Evolutionary conservation across 306 rosid genomes (phyloP), one percentile per base, ranked within the genome.

Genomic region (Casuarina glauca): DNA sequence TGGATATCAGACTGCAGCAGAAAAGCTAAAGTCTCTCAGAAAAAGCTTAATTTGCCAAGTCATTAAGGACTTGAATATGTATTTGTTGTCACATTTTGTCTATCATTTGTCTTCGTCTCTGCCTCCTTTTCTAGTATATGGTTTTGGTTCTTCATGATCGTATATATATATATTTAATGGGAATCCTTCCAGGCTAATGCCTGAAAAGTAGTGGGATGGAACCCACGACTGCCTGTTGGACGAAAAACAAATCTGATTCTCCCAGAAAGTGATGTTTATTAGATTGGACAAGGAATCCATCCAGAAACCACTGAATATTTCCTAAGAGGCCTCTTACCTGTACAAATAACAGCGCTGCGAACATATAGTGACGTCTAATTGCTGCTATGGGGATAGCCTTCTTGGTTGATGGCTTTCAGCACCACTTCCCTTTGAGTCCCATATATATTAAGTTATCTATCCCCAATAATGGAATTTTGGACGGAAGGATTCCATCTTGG

Each of bases 381-480:
- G 50, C 17, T 45, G 15, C 4, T 26, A 32, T 54, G 12, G 39
- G 58, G 9, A 5, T 67, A 51, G 35, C 74, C 67, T 20, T 39
- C 19, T 39, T 62, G 49, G 35, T 67, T 62, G 44, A 67, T 76
- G 54, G 44, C 26, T 39, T 41, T 11, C 19, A 62, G 7, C 43
- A 6, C 69, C 69, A 62, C 69, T 62, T 62, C 41, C 69, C 36
- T 36, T 62, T 26, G 44, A 62, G 69, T 36, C 42, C 19, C 69
- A 38, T 15, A 62, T 4, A 13, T 17, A 62, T 62, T 36, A 9
- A 62, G 6, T 26, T 36, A 4, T 62, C 69, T 13, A 62, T 62
- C 45, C 69, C 3, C 35, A 36, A 38, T 16, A 43, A 62, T 35
- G 69, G 69, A 62, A 62, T 32, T 58, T 26, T 32, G n/a, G 42